Percentiles rank a stretch among this genome's conserved stretches.
Evolutionary conservation across 2,329 filamentous ascomycete genomes (phyloP).

Genomic region (Ceratocystis huliohia): DNA sequence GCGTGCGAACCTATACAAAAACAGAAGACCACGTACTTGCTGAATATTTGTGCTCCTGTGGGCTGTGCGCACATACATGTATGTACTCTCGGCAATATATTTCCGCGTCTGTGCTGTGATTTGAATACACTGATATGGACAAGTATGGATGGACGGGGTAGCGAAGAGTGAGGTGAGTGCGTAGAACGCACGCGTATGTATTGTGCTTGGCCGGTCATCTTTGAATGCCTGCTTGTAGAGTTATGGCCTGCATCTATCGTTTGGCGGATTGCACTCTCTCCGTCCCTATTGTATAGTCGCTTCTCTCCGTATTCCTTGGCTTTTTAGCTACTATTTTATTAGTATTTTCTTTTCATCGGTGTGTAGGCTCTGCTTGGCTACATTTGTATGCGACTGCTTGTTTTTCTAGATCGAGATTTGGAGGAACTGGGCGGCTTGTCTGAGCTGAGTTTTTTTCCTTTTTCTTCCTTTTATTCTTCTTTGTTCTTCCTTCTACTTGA

Average conservation of each 20-base stretch:
- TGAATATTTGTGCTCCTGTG: background rate
- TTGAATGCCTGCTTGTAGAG: no score
- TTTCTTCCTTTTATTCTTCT: background rate
- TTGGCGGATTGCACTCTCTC: no score
- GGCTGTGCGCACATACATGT: conserved; percentile 4
- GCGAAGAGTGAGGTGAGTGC: background rate
- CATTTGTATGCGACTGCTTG: background rate
- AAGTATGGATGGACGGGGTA: background rate
- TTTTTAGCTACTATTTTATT: background rate
- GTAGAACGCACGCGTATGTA: background rate
- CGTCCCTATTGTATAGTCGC: background rate
- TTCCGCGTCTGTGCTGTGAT: conserved; percentile 3
- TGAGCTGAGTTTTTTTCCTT: background rate
- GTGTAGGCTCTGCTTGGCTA: background rate
- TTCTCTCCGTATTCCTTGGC: background rate
- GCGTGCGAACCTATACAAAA: background rate
- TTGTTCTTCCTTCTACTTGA: background rate
- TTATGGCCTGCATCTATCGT: no score
- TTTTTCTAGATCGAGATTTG: background rate
- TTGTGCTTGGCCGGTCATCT: no score
- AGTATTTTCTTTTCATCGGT: background rate
- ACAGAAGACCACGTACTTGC: background rate
- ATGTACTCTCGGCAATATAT: conserved; percentile 6
- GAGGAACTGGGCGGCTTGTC: background rate
- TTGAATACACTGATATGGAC: background rate